A percentile compares a stretch with the other conserved stretches of the same genome.
Conservation (phyloP, 2,329 filamentous ascomycete genomes). For the Teratosphaeria epicoccoides region DNA sequence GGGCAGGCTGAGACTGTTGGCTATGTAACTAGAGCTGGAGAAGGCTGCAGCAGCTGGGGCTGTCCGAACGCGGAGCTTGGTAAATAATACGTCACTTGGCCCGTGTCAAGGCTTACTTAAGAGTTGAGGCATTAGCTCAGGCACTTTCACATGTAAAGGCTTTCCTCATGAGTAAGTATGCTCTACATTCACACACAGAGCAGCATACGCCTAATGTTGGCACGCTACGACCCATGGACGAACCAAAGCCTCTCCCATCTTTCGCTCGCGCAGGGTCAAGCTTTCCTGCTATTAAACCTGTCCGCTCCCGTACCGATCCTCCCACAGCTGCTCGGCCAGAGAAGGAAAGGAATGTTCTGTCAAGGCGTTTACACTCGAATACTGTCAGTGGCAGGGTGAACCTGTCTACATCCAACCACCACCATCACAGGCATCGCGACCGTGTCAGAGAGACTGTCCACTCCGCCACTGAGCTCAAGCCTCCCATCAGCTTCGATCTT, state of each 20-base stretch:
- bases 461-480: constrained; percentile 34
- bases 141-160: neutral
- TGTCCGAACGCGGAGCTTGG: neutral
- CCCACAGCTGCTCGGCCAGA: neutral
- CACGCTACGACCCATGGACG: neutral
- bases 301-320: constrained; percentile 9
- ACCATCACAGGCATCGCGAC: constrained; percentile 4
- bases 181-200: too few species aligned
- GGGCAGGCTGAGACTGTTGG: too few species aligned
- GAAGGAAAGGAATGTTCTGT: constrained; percentile 4
- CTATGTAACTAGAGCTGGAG: neutral
- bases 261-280: constrained; percentile 5
- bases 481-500: constrained; percentile 35
- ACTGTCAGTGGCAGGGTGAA: constrained; percentile 4
- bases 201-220: neutral
- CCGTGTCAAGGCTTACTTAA: neutral
- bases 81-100: neutral
- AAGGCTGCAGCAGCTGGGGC: neutral
- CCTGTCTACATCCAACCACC: neutral
- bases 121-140: neutral
- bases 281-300: constrained; percentile 1
- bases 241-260: neutral
- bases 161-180: too few species aligned
- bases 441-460: constrained; percentile 32
- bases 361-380: constrained; percentile 7